Conservation (phyloP, 2,329 filamentous ascomycete species). For the Capronia epimyces region DNA sequence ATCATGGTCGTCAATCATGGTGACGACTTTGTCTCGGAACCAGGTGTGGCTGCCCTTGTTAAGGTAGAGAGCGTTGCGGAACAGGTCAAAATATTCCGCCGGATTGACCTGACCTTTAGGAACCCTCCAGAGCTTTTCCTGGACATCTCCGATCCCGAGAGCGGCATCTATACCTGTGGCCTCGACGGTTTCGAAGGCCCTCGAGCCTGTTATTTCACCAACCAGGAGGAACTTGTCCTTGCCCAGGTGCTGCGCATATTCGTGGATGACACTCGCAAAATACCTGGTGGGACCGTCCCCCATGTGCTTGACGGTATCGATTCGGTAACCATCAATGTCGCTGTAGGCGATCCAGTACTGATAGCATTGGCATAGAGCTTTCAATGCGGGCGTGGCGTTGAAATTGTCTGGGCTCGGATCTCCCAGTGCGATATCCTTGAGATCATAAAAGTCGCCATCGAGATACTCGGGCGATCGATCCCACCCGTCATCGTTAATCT, state of each 20-base stretch:
- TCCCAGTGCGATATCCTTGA: slow-evolving; percentile 15
- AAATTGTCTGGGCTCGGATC: slow-evolving; percentile 10
- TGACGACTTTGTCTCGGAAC: slow-evolving; percentile 14
- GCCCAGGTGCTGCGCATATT: slow-evolving; percentile 9
- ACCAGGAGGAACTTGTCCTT: slow-evolving; percentile 15
- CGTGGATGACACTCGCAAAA: slow-evolving; percentile 12
- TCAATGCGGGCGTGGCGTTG: slow-evolving; percentile 2
- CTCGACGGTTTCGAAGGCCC: slow-evolving; percentile 10
- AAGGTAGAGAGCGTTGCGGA: slow-evolving; percentile 13
- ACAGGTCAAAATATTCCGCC: slow-evolving; percentile 11
- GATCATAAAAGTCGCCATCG: slow-evolving; percentile 15
- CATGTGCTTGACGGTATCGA: slow-evolving; percentile 19
- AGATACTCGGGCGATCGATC: slow-evolving; percentile 13
- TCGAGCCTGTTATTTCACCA: slow-evolving; percentile 10
- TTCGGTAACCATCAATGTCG: slow-evolving; percentile 18
- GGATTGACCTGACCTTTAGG: slow-evolving; percentile 7
- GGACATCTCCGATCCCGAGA: slow-evolving; percentile 13
- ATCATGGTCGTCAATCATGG: slow-evolving; percentile 19
- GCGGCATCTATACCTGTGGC: slow-evolving; percentile 8
- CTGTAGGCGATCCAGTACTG: slow-evolving; percentile 17
- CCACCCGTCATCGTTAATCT: slow-evolving; percentile 15
- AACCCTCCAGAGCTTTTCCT: slow-evolving; percentile 12
- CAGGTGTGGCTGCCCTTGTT: slow-evolving; percentile 16
- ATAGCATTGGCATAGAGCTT: slow-evolving; percentile 9
- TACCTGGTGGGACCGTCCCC: slow-evolving; percentile 12